Percentiles rank a stretch among this genome's conserved stretches.
Evolutionary conservation across 2,329 filamentous ascomycete species (phyloP).

Genomic region (Fusarium pseudocircinatum): DNA sequence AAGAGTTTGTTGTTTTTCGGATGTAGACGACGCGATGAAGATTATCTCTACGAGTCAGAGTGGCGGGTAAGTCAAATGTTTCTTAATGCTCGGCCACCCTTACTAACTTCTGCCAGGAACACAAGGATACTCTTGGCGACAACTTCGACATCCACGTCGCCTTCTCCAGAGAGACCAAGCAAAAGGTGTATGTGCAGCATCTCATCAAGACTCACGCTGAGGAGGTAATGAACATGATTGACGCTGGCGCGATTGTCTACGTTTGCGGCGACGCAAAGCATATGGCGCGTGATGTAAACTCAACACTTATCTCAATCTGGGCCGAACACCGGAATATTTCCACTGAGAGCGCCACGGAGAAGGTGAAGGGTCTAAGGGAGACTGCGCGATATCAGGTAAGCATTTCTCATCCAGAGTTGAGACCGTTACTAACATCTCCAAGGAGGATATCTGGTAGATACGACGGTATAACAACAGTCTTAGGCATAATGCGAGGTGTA

Average conservation of each 20-base stretch:
- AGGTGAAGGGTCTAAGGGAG: background rate
- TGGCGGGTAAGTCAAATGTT: background rate
- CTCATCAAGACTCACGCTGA: background rate
- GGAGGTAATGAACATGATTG: background rate
- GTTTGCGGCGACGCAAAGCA: background rate
- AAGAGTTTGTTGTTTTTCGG: background rate
- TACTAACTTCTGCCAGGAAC: background rate
- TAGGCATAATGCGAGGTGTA: fast-evolving
- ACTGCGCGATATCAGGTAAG: background rate
- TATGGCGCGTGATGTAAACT: background rate
- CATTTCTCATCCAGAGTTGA: fast-evolving
- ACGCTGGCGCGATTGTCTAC: background rate
- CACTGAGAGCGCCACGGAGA: fast-evolving
- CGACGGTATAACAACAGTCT: fast-evolving
- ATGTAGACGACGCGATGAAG: background rate
- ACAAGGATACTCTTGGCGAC: fast-evolving
- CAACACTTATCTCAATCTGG: background rate
- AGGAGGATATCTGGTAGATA: slow-evolving; percentile 3
- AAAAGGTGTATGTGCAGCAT: background rate
- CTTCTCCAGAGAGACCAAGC: background rate
- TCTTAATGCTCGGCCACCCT: fast-evolving
- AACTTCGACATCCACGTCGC: background rate
- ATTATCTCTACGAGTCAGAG: background rate
- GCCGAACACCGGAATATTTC: background rate
- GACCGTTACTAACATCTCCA: background rate